Percentiles rank a stretch among this genome's conserved stretches.
These are phyloP conservation scores for Colletotrichum phormii DNA, from an alignment of 2,329 filamentous ascomycete genomes.

Conservation along the genomic window DNA sequence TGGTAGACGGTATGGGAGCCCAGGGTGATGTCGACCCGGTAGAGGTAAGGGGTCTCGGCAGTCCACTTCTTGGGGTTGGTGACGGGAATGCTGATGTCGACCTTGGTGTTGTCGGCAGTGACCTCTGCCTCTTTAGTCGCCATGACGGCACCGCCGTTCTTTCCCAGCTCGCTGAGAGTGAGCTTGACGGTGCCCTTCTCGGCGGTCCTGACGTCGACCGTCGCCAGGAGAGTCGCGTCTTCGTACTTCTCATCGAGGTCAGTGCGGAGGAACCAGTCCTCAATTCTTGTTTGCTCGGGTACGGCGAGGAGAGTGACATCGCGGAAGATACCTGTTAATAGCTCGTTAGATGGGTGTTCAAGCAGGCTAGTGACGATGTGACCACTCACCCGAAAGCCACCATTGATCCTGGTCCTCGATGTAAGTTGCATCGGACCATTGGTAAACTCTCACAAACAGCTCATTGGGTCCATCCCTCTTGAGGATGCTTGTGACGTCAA, in stretches of 20 bases:
- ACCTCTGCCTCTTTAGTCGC: slow-evolving; percentile 43
- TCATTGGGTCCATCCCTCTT: slow-evolving; percentile 58
- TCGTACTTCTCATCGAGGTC: slow-evolving; percentile 63
- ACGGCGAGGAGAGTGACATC: slow-evolving; percentile 73
- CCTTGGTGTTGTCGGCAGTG: slow-evolving; percentile 41
- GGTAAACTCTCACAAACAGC: slow-evolving; percentile 74
- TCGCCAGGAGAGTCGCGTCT: slow-evolving; percentile 62
- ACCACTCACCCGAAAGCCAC: slow-evolving; percentile 68
- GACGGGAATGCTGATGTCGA: slow-evolving; percentile 60
- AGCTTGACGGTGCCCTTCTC: slow-evolving; percentile 52
- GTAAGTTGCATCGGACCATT: slow-evolving; percentile 76
- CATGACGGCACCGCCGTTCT: slow-evolving; percentile 48
- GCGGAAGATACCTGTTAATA: slow-evolving; percentile 67
- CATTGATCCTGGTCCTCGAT: slow-evolving; percentile 79
- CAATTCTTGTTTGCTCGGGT: slow-evolving; percentile 60
- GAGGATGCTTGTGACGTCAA: slow-evolving; percentile 69
- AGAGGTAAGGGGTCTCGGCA: slow-evolving; percentile 73
- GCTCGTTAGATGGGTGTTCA: background rate
- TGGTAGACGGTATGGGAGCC: slow-evolving; percentile 58
- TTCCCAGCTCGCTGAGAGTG: slow-evolving; percentile 54
- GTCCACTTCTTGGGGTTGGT: slow-evolving; percentile 73
- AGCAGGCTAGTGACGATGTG: too few relatives aligned
- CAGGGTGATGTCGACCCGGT: slow-evolving; percentile 62
- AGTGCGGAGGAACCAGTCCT: slow-evolving; percentile 69
- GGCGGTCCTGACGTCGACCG: slow-evolving; percentile 54